Conservation (phyloP, 2,329 filamentous ascomycete species). For the Lecanicillium sp. region DNA sequence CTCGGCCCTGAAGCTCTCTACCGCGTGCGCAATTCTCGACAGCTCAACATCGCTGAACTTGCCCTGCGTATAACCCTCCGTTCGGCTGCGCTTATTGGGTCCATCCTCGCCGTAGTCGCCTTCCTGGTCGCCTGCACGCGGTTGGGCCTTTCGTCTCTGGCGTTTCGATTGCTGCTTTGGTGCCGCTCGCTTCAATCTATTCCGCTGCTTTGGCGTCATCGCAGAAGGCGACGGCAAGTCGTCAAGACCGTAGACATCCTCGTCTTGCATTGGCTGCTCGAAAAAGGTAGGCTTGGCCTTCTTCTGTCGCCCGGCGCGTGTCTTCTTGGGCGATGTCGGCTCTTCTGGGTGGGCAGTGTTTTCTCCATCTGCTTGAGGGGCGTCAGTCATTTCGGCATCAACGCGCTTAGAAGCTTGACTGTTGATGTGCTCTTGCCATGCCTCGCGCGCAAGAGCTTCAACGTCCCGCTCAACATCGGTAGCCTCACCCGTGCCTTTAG, state of each 20-base stretch:
- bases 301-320: constrained; percentile 31
- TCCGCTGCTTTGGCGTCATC: constrained; percentile 7
- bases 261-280: constrained; percentile 20
- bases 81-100: constrained; percentile 15
- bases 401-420: constrained; percentile 13
- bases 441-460: constrained; percentile 24
- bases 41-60: constrained; percentile 37
- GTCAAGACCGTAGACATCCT: constrained; percentile 11
- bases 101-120: constrained; percentile 13
- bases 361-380: constrained; percentile 8
- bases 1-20: constrained; percentile 37
- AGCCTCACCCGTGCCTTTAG: background rate
- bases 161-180: constrained; percentile 3
- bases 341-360: constrained; percentile 4
- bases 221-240: constrained; percentile 26
- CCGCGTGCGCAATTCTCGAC: constrained; percentile 28
- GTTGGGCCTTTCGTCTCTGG: background rate
- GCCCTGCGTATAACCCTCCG: constrained; percentile 26
- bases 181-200: constrained; percentile 4
- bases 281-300: constrained; percentile 43
- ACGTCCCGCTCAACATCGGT: constrained; percentile 16
- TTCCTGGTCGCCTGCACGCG: constrained; percentile 7
- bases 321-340: constrained; percentile 14
- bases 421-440: constrained; percentile 26
- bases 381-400: constrained; percentile 11